Evolutionary conservation across 139 green algal species (phyloP).

Genomic region (Chlamydomonas sp.): DNA sequence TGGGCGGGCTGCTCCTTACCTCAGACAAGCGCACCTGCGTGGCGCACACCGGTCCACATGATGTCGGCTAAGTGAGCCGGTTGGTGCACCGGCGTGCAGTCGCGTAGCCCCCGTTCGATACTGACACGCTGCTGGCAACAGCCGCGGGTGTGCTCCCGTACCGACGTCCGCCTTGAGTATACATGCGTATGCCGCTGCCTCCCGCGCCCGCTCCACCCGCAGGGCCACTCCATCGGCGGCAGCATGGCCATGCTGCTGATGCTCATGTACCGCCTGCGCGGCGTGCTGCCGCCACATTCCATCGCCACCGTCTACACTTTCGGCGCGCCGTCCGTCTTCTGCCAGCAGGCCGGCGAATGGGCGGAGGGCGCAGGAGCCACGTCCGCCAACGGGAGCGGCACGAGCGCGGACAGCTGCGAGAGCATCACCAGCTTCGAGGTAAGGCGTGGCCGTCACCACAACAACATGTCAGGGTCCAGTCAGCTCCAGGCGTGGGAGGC

Average conservation of each 20-base stretch:
- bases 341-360: constrained; percentile 51
- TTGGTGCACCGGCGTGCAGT: too few relatives aligned
- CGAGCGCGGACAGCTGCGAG: too few relatives aligned
- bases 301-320: constrained; percentile 92
- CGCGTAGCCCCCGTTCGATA: too few relatives aligned
- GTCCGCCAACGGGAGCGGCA: background rate
- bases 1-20: background rate
- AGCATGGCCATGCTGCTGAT: constrained; percentile 85
- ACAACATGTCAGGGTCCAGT: too few relatives aligned
- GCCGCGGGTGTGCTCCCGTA: too few relatives aligned
- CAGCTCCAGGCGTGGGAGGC: too few relatives aligned
- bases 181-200: background rate
- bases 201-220: background rate
- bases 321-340: constrained; percentile 90
- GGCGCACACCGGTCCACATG: too few relatives aligned
- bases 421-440: too few relatives aligned
- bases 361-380: background rate
- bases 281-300: constrained; percentile 67
- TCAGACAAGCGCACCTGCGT: background rate
- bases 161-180: too few relatives aligned
- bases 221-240: constrained; percentile 96
- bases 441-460: too few relatives aligned
- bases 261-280: constrained; percentile 88
- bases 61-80: too few relatives aligned
- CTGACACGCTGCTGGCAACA: too few relatives aligned